Base-by-base conservation (phyloP, 805 yeast genomes). In the Candida odintsovae region DNA sequence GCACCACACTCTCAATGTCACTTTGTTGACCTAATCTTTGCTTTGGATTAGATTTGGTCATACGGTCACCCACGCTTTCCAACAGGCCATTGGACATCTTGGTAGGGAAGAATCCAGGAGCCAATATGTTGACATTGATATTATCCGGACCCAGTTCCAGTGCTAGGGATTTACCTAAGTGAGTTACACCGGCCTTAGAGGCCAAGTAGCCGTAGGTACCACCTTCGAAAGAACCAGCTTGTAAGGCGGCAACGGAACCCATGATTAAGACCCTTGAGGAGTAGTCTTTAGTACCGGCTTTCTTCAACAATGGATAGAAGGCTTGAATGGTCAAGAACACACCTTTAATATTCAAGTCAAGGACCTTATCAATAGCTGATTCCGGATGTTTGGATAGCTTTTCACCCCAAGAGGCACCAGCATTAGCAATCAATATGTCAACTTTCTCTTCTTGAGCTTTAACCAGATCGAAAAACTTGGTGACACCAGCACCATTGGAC, bases 391-490 rank as follows among this genome's bases (percentile, higher is more conserved):
- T 65, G 35, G 71, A 80, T 42, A 85, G 63, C 12, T 77, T 77
- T 1, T 79, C 82, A 18, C 90, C 90, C 90, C 90, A 84, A 13
- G 83, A 66, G 9, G 90, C 89, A 26, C 92, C 92, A 6, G 92
- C 90, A 57, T 84, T 85, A 42, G 90, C 87, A 55, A 82, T 71
- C 51, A 84, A 70, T 50, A 84, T 81, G 62, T 84, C 80, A 33
- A 83, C 71, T 55, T 72, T 69, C 13, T 57, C 22, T 43, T 61
- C 64, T 16, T 63, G 61, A 22, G 76, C 74, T 15, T 62, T 49
- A 15, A 76, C 75, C 35, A 69, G 71, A 6, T 69, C 62, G 41
- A 56, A 64, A 50, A 84, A 73, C 19, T 63, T 52, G 45, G 68
- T 64, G 42, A 73, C 72, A 10, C 83, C 85, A 12, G 61, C 67